These are phyloP conservation scores for Filobasidium uniguttulatum DNA, from an alignment of 1,284 basidiomycete genomes.

Conservation along the genomic window DNA sequence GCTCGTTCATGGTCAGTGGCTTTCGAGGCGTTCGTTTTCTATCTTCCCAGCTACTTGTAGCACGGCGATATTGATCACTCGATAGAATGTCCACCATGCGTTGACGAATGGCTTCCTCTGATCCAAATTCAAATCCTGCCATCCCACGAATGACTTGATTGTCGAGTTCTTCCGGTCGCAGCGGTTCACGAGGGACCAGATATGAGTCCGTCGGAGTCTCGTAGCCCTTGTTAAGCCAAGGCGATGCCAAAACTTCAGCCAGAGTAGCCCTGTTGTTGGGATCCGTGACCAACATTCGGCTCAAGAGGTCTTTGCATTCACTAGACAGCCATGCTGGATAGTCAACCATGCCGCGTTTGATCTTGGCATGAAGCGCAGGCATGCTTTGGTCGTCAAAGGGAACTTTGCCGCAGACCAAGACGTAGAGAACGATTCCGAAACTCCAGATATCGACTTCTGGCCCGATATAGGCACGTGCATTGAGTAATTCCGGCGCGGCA, in stretches of 20 bases:
- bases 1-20: slow-evolving; percentile 1
- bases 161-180: slow-evolving; percentile 76
- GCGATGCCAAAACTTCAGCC: slow-evolving; percentile 73
- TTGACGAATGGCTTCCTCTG: slow-evolving; percentile 68
- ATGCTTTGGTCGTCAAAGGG: slow-evolving; percentile 99
- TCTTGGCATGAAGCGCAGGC: slow-evolving; percentile 97
- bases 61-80: slow-evolving; percentile 61
- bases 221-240: slow-evolving; percentile 91
- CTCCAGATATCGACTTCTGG: slow-evolving; percentile 99
- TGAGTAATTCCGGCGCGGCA: slow-evolving; percentile 90
- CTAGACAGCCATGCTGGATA: slow-evolving; percentile 91
- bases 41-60: slow-evolving; percentile 64
- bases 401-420: slow-evolving; percentile 94
- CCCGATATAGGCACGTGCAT: slow-evolving; percentile 90
- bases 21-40: slow-evolving; percentile 42
- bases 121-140: slow-evolving; percentile 94
- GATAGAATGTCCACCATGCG: slow-evolving; percentile 60
- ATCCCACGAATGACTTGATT: slow-evolving; percentile 73
- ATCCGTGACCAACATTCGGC: slow-evolving; percentile 91
- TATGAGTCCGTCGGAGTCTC: slow-evolving; percentile 65
- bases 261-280: slow-evolving; percentile 73
- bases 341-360: slow-evolving; percentile 92
- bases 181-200: slow-evolving; percentile 73
- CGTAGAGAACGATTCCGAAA: slow-evolving; percentile 94
- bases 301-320: slow-evolving; percentile 91